Base-by-base conservation (phyloP, 2,329 filamentous ascomycete genomes). In the Neonectria hederae region DNA sequence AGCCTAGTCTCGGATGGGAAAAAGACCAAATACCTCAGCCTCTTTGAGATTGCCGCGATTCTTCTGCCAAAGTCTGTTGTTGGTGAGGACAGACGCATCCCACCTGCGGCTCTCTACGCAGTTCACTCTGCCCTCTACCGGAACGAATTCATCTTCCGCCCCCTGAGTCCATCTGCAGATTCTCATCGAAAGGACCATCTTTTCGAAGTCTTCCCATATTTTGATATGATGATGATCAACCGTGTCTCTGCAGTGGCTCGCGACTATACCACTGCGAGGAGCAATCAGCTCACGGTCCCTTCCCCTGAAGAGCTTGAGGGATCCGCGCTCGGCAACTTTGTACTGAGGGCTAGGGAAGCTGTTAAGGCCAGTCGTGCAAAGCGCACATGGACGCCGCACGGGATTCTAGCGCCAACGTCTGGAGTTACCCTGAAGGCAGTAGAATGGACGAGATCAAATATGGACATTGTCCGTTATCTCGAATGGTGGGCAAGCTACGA, bases 381-480 rank as follows among this genome's bases (percentile, higher is more conserved):
- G 26, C 83, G 87, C 26, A 64, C 78, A 9, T 85, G 83, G 79
- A 85, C 85, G 13, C 74, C 81, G 0, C 78, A 83, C 59, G 87
- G 87, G 42, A 83, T 84, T 62, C 68, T 79, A 0, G 70, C 72
- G 19, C 72, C 78, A 30, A 73, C 76, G 6, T 51, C 67, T 17
- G 73, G 70, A 1, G 65, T 68, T 10, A 62, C 67, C n/a, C 21
- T 68, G 19, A 28, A 64, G 35, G 66, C 63, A 26, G 60, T 62
- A 1, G 65, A 74, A 10, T 81, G 78, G 78, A 71, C 72, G 1
- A 67, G 73, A 21, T 59, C 71, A 1, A 75, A 73, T 63, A 74
- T 81, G 42, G 81, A 86, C 22, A 83, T 93, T 52, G 82, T 95
- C 54, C 79, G 82, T 1, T 94, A 93, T 70, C 80, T 96, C 53